A percentile compares a stretch with the other conserved stretches of the same genome.
phyloP scores from a whole-genome alignment of 495 filamentous ascomycete genomes.

The Lasiosphaeria ovina region DNA sequence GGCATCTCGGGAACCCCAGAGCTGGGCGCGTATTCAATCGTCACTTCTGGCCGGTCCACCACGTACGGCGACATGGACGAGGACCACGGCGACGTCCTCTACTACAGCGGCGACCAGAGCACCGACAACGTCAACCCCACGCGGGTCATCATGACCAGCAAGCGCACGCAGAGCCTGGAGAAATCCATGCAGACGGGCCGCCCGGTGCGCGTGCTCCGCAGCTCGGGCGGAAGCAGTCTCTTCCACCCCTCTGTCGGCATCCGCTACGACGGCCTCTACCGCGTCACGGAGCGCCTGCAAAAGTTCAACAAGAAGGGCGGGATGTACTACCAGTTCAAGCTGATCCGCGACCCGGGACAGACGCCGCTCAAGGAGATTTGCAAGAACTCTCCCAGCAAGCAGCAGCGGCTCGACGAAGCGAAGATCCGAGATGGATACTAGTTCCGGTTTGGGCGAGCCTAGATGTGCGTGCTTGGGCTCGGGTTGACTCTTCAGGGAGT shows the following conservation, averaged over 20 bases:
- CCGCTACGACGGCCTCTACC: slow-evolving; percentile 55
- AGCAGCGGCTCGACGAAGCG: background rate
- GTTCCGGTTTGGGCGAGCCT: background rate
- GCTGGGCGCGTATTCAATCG: slow-evolving; percentile 47
- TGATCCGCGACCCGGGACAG: slow-evolving; percentile 36
- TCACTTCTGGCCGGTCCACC: slow-evolving; percentile 36
- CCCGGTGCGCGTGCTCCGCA: slow-evolving; percentile 50
- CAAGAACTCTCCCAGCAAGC: background rate
- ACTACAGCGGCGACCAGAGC: slow-evolving; percentile 47
- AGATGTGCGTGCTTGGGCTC: too few species aligned
- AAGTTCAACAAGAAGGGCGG: slow-evolving; percentile 23
- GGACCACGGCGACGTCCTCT: slow-evolving; percentile 43
- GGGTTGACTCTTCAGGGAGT: background rate
- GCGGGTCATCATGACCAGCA: slow-evolving; percentile 18
- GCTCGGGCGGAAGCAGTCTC: slow-evolving; percentile 15
- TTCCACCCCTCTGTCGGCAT: slow-evolving; percentile 42
- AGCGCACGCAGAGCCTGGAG: slow-evolving; percentile 37
- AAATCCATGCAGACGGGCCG: slow-evolving; percentile 21
- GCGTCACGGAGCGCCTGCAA: slow-evolving; percentile 25
- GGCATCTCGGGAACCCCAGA: slow-evolving; percentile 45
- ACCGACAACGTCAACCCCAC: slow-evolving; percentile 25
- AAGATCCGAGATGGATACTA: slow-evolving; percentile 14
- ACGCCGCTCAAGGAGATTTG: background rate
- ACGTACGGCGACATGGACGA: slow-evolving; percentile 43
- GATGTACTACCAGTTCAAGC: slow-evolving; percentile 43